Evolutionary conservation across 2,329 filamentous ascomycete species (phyloP), one percentile per base, ranked within the genome.

Genomic region (Zymoseptoria passerinii): DNA sequence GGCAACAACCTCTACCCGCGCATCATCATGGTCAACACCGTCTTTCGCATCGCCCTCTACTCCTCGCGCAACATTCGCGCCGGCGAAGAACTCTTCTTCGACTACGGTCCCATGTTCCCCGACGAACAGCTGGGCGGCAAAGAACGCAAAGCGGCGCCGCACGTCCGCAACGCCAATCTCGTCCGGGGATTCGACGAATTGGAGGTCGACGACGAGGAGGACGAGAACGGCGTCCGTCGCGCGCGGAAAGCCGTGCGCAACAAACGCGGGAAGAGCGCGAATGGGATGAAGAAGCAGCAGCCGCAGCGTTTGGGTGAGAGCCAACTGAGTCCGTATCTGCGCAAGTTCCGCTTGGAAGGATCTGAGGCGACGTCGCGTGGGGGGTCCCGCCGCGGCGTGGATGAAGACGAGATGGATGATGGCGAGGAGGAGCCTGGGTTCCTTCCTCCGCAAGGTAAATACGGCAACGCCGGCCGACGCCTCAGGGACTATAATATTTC

Each of bases 81-180:
- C 3, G 89, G 89, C 23, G 86, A 90, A 61, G 89, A 94, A 72
- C 75, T 95, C 0, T 88, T 90, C 69, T 95, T 92, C 72, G 83
- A 92, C 68, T 94, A 95, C 66, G 87, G 87, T 1, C 66, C 67
- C 10, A 55, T 59, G 48, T 72, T 71, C 51, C 64, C 65, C 0
- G 52, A 64, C 10, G 64, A 70, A 7, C 60, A 66, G 49, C 62
- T 71, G 3, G 66, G 66, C 7, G 52, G 28, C 23, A 62, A 59
- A 53, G 56, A 60, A 35, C 57, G 44, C 19, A 60, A 61, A 27
- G 63, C 62, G 13, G 61, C 62, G 6, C 63, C 67, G 1, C 61
- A 61, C 18, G 65, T 66, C 8, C 61, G 67, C 48, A 68, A 66
- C 18, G 48, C 60, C 8, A 60, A 63, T 19, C 52, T 67, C 9